Evolutionary conservation across 176 grass and related monocot species (phyloP).

Genomic region (Microstegium vimineum): DNA sequence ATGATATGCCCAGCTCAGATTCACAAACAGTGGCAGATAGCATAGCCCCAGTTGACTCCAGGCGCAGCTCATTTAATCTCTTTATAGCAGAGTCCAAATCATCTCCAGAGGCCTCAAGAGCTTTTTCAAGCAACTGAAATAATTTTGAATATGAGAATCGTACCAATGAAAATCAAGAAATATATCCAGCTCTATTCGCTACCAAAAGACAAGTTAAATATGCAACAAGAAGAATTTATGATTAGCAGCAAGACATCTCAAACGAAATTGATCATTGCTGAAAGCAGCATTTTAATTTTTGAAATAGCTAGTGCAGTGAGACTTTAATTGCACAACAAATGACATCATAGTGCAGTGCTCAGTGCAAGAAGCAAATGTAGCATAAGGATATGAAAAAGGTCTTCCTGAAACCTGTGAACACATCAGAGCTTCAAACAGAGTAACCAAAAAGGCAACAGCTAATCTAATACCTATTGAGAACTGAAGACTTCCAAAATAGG

Average conservation of each 20-base stretch:
- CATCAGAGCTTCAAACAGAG: not conserved
- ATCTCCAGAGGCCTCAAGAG: slow-evolving; percentile 73
- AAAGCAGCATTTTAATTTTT: not conserved
- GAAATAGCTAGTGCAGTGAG: not conserved
- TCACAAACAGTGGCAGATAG: slow-evolving; percentile 28
- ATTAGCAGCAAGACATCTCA: not conserved
- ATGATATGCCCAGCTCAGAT: slow-evolving; percentile 25
- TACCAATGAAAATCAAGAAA: not conserved
- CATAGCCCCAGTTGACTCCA: slow-evolving; percentile 44
- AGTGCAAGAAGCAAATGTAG: not conserved
- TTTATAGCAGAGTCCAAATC: slow-evolving; percentile 80
- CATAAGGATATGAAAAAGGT: not conserved
- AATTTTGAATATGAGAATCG: slow-evolving; percentile 20
- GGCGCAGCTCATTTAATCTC: slow-evolving; percentile 51
- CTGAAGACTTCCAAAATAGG: not conserved
- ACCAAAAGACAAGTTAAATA: not conserved
- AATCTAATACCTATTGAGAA: not conserved
- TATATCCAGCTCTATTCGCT: not conserved
- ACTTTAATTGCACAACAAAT: not conserved
- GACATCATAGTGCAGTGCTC: not conserved
- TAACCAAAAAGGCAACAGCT: not conserved
- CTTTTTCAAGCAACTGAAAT: slow-evolving; percentile 74
- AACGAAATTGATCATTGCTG: not conserved
- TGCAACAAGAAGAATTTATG: not conserved
- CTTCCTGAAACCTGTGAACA: not conserved